Base-by-base conservation (phyloP, 2,329 filamentous ascomycete species). In the Neophaeococcomyces mojaviensis region DNA sequence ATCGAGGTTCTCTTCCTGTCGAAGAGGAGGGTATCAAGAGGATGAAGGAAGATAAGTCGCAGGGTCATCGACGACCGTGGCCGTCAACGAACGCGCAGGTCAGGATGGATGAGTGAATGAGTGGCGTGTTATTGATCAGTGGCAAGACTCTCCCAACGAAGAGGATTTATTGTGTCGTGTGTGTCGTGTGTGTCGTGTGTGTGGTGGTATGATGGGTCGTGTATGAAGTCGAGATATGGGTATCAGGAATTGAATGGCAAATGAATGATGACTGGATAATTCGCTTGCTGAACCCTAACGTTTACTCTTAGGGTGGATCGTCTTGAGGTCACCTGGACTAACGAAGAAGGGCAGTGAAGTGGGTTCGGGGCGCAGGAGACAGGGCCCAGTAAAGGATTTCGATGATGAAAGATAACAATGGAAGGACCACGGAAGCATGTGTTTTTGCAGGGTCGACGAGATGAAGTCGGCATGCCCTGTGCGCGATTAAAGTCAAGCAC, bases 61-160 rank as follows among this genome's bases (percentile, higher is more conserved):
- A 96, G 88, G 88, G 92, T 95, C 89, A 95, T 95, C 90, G 87
- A 94, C 88, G 89, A 87, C 84, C 56, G 58, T 71, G 45, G 82
- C 82, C 86, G 86, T 76, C 88, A 92, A 94, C 84, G 75, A 88
- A 94, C 87, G 87, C 88, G 88, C 87, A 39, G 43, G 3, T 19
- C 18, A 35, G n/a, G 26, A 12, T 20, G 20, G 24, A 20, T 24
- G 24, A 46, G 22, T 15, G 24, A 30, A 16, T 42, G 26, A 32
- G 9, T 6, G 6, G 33, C 55, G 26, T 24, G 24, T 7, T 30
- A 20, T 12, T 16, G 12, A 2, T 35, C 19, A 18, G 18, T 24
- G 13, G 36, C 24, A 13, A 20, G n/a, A 41, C 16, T 28, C 42
- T 34, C 22, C 18, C 31, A 33, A 20, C 22, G 38, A 41, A 43